A percentile compares a stretch with the other conserved stretches of the same genome.
These are phyloP conservation scores for Ophiostoma pallidulum DNA, from an alignment of 2,329 filamentous ascomycete species.

Conservation along the genomic window DNA sequence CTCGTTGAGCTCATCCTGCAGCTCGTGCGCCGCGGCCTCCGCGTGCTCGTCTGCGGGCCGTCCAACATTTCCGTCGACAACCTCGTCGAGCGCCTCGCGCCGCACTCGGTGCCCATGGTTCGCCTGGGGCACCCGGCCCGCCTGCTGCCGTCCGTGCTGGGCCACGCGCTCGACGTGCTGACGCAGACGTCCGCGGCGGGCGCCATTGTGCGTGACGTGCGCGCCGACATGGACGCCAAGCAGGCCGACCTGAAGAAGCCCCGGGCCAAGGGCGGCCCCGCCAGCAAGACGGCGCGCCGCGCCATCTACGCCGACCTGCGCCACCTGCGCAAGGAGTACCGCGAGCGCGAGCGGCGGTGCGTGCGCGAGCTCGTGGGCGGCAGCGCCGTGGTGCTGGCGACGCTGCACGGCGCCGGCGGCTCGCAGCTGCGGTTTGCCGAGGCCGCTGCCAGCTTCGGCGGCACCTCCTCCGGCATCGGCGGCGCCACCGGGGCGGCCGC, in stretches of 20 bases:
- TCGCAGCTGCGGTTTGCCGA: constrained; percentile 54
- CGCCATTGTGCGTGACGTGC: constrained; percentile 78
- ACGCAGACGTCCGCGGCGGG: constrained; percentile 86
- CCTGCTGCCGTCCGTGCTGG: constrained; percentile 75
- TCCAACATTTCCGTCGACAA: constrained; percentile 98
- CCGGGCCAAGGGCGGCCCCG: constrained; percentile 50
- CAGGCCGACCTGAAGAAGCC: constrained; percentile 69
- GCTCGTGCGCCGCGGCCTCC: constrained; percentile 60
- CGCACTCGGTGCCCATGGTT: constrained; percentile 77
- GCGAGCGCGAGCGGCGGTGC: constrained; percentile 73
- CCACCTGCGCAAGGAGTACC: constrained; percentile 78
- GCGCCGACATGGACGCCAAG: constrained; percentile 86
- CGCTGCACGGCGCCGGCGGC: constrained; percentile 83
- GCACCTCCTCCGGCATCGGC: no score
- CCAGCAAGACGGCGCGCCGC: constrained; percentile 49
- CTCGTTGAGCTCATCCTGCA: constrained; percentile 94
- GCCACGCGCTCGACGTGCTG: constrained; percentile 83
- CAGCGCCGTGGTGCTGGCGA: constrained; percentile 84
- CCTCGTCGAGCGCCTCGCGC: constrained; percentile 82
- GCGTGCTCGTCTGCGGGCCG: constrained; percentile 87
- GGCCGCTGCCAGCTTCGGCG: background rate
- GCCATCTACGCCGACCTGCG: constrained; percentile 79
- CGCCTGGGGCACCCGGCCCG: constrained; percentile 89
- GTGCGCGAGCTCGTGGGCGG: constrained; percentile 63
- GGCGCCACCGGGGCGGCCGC: constrained; percentile 50